Evolutionary conservation across 1,284 basidiomycete species (phyloP).

Genomic region (Apiotrichum laibachii): DNA sequence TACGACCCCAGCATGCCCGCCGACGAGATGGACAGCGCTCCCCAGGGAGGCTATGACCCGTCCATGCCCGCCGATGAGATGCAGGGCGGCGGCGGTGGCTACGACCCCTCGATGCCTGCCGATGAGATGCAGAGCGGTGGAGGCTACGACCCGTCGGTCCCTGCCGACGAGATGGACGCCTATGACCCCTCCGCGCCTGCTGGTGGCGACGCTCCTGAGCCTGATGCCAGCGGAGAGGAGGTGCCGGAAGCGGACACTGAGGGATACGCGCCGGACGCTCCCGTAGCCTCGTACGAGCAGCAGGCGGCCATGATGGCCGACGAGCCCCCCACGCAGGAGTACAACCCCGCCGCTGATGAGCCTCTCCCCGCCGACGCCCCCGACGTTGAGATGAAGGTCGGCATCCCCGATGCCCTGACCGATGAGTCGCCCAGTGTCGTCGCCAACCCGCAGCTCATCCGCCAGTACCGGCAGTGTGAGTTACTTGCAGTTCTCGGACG

Average conservation of each 20-base stretch:
- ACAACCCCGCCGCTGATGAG: neutral
- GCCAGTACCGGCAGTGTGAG: slow-evolving; percentile 33
- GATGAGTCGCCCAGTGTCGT: slow-evolving; percentile 36
- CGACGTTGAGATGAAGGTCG: slow-evolving; percentile 13
- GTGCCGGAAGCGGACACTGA: neutral
- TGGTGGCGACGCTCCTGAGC: too few species aligned
- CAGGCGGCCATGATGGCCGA: neutral
- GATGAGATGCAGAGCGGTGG: neutral
- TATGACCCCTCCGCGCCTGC: too few species aligned
- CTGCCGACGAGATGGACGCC: neutral
- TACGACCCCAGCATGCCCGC: slow-evolving; percentile 11
- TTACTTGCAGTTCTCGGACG: neutral
- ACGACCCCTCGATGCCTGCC: slow-evolving; percentile 7
- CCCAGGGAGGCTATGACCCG: slow-evolving; percentile 7
- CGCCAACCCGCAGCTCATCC: slow-evolving; percentile 31
- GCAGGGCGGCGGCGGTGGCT: neutral
- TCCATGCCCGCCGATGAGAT: slow-evolving; percentile 7
- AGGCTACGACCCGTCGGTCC: too few species aligned
- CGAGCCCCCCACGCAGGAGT: neutral
- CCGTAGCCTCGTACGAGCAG: neutral
- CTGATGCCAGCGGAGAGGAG: neutral
- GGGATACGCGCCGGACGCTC: too few species aligned
- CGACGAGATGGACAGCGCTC: slow-evolving; percentile 4
- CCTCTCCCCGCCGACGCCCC: neutral
- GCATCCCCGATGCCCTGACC: slow-evolving; percentile 35